Base-by-base conservation (phyloP, 495 filamentous ascomycete species). In the Bryoglossum gracile region DNA sequence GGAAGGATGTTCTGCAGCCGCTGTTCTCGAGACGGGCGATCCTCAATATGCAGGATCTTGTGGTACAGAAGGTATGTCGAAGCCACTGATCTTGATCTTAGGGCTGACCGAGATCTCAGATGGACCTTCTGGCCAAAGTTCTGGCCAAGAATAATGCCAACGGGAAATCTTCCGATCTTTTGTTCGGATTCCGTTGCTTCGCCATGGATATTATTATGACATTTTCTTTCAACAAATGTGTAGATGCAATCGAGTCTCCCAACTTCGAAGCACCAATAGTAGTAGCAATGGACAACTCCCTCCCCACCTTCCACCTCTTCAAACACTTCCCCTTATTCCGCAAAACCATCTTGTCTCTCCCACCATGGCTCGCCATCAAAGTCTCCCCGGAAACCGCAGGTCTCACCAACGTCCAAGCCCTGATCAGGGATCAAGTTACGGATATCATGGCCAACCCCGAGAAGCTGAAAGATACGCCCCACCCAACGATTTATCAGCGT, bases 401-500 rank as follows among this genome's bases (percentile, higher is more conserved):
- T 1, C 23, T 51, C 21, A 51, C 35, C 5, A 19, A 47, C 9
- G 17, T 53, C 16, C 50, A 40, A 38, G 34, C 41, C 25, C 41
- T 58, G 11, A 37, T 60, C n/a, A 16, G 24, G 3, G n/a, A 43
- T 32, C 54, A 54, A 36, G 37, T 57, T 10, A n/a, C 26, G 8
- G 45, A 38, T 13, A 48, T 49, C 33, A 33, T 43, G 18, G 41
- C 39, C 19, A 36, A 39, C 16, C 48, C 46, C 18, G 28, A 57
- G 18, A 41, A 48, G 2, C 55, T 72, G 0, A 44, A 61, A 8
- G 55, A 60, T 0, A 23, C 61, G 0, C 50, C 59, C 1, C 61
- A 71, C 42, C 49, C 57, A 11, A 72, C 62, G 9, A 68, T 72
- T 32, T 72, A 63, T 34, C 58, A 68, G 43, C 57, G 60, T 0